Evolutionary conservation across 805 yeast species (phyloP), one percentile per base, ranked within the genome.

Genomic region (Saccharomyces paradoxus): DNA sequence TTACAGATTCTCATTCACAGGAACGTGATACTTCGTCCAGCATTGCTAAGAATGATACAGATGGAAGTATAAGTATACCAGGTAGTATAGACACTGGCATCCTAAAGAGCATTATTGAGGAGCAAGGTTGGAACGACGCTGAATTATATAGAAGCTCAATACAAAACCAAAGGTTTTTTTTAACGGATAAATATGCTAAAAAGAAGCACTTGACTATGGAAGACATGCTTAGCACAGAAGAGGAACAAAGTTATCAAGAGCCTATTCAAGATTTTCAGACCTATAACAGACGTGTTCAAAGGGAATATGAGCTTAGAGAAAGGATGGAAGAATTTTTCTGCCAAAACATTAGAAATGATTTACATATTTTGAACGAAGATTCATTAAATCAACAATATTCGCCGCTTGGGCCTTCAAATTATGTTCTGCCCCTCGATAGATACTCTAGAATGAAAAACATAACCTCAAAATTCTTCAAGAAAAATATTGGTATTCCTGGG

Each of bases 241-340:
- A 46, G 52, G 32, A 37, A 22, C 37, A 51, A 13, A 29, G 28
- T 5, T 32, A 57, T 9, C 58, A 53, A 5, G 26, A 50, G 4
- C 60, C 50, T 3, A 46, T 46, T 22, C 55, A 48, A 46, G 77
- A 74, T 56, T 74, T 74, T 52, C 65, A 62, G 9, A 54, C 55
- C 4, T 74, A 73, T 55, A 72, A 74, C 50, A 49, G 56, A n/a
- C 66, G 66, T 59, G 68, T 73, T 1, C 64, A 65, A 44, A 56
- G 62, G 50, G 77, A 74, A 49, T 66, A 65, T 10, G 58, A 60
- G 30, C 50, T 72, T 14, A 68, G 72, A 53, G 59, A 57, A 2
- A 68, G 66, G 54, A 13, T 66, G 49, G 66, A 65, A 30, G 46
- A 49, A 12, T 13, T 65, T 1, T 49, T 66, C 12, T 53, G 57